phyloP scores from a whole-genome alignment of 495 filamentous ascomycete genomes.

The Daldinia childiae region DNA sequence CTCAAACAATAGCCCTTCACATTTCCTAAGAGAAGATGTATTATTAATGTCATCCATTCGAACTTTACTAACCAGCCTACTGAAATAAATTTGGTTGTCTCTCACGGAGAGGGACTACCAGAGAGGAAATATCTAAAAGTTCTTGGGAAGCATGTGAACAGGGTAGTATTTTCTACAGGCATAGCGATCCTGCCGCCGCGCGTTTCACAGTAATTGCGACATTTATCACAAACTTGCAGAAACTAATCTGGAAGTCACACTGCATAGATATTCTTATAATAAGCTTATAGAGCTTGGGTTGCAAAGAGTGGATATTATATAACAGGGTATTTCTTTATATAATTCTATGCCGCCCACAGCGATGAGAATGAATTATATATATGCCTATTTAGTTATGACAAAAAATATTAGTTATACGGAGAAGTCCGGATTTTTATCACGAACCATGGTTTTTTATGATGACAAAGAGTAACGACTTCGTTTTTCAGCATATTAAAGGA shows the following conservation, averaged over 20 bases:
- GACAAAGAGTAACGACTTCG: not conserved
- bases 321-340: conserved; percentile 8
- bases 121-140: conserved; percentile 4
- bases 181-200: conserved; percentile 26
- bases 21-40: not conserved
- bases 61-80: too few species aligned
- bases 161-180: conserved; percentile 34
- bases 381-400: not conserved
- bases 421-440: not conserved
- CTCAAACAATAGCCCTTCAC: not conserved
- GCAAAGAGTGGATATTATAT: conserved; percentile 3
- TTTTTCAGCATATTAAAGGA: not conserved
- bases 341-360: conserved; percentile 4
- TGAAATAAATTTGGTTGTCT: not conserved
- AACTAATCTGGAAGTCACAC: conserved; percentile 8
- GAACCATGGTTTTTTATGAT: not conserved
- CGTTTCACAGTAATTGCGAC: conserved; percentile 29
- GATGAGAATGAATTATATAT: not conserved
- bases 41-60: not conserved
- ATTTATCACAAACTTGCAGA: conserved; percentile 9
- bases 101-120: not conserved
- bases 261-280: conserved; percentile 9
- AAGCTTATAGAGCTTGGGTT: not conserved
- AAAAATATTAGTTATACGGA: not conserved
- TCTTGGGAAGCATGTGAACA: conserved; percentile 8